Evolutionary conservation across 768 basidiomycete species (phyloP).

Genomic region (Dioszegia aurantiaca): DNA sequence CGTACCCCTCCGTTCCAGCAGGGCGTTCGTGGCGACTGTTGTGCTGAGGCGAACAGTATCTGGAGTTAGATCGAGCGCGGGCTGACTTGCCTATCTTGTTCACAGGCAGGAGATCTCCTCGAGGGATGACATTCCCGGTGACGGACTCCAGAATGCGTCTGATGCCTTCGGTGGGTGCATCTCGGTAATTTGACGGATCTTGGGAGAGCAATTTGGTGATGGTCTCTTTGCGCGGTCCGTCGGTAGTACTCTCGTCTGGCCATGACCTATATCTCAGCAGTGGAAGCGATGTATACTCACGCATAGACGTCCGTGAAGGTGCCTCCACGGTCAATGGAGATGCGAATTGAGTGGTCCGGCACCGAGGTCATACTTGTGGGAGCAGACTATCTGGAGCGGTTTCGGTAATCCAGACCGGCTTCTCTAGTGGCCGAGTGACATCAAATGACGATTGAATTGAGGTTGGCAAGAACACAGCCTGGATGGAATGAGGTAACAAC

Average conservation of each 20-base stretch:
- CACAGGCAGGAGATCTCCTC: constrained; percentile 62
- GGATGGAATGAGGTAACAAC: too few species aligned
- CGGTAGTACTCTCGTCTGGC: not conserved
- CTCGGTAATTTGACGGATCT: constrained; percentile 72
- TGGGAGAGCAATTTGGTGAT: constrained; percentile 92
- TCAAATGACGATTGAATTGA: too few species aligned
- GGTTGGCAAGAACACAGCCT: too few species aligned
- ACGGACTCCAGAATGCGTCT: constrained; percentile 76
- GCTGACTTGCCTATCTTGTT: constrained; percentile 40
- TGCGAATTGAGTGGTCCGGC: constrained; percentile 37
- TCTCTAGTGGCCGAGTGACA: too few species aligned
- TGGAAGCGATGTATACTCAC: constrained; percentile 12
- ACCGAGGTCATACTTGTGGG: constrained; percentile 12
- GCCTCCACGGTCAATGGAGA: constrained; percentile 45
- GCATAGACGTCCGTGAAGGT: constrained; percentile 49
- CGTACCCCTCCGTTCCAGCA: constrained; percentile 90
- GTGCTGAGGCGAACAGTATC: constrained; percentile 90
- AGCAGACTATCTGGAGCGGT: too few species aligned
- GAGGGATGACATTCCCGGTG: constrained; percentile 65
- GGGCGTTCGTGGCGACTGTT: constrained; percentile 92
- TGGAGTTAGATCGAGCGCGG: constrained; percentile 41
- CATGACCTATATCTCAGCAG: constrained; percentile 56
- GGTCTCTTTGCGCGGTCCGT: constrained; percentile 48
- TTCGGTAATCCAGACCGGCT: too few species aligned
- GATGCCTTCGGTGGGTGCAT: constrained; percentile 28